Conservation (phyloP, 352 stramenopile species). For the Globisporangium polare region DNA sequence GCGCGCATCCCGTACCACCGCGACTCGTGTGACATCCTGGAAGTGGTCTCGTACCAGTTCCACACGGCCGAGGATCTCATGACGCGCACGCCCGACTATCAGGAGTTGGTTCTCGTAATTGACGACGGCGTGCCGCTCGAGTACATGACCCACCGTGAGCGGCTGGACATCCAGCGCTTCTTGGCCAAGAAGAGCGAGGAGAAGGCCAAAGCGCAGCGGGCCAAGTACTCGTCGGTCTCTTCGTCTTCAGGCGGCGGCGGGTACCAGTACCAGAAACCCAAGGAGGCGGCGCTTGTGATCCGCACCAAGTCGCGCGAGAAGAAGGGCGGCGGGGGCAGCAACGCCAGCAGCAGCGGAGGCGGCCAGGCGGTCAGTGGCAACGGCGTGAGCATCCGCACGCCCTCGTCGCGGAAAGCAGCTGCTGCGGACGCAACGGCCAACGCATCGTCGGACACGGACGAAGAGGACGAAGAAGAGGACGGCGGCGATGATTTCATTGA, state of each 20-base stretch:
- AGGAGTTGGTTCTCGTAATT: slow-evolving; percentile 66
- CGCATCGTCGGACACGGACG: slow-evolving; percentile 65
- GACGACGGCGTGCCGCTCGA: slow-evolving; percentile 35
- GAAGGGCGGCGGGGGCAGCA: slow-evolving; percentile 40
- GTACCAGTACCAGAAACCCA: slow-evolving; percentile 65
- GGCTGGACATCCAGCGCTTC: slow-evolving; percentile 50
- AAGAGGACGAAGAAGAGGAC: slow-evolving; percentile 56
- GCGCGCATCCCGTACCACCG: slow-evolving; percentile 56
- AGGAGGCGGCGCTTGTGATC: slow-evolving; percentile 76
- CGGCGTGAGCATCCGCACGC: slow-evolving; percentile 57
- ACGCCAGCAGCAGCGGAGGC: slow-evolving; percentile 43
- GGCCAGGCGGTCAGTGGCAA: slow-evolving; percentile 15
- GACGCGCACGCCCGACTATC: slow-evolving; percentile 39
- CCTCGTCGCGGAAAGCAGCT: slow-evolving; percentile 12
- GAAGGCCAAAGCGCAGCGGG: slow-evolving; percentile 33
- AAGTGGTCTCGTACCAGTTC: slow-evolving; percentile 60
- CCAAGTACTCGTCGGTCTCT: slow-evolving; percentile 41
- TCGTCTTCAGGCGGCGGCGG: slow-evolving; percentile 18
- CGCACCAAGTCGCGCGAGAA: slow-evolving; percentile 63
- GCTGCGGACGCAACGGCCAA: slow-evolving; percentile 17
- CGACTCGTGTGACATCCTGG: slow-evolving; percentile 69
- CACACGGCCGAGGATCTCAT: slow-evolving; percentile 19
- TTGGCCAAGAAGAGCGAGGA: slow-evolving; percentile 61
- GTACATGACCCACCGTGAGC: slow-evolving; percentile 43
- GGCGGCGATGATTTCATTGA: slow-evolving; percentile 37